Evolutionary conservation across 2,329 filamentous ascomycete species (phyloP).

Genomic region (Emergomyces orientalis): DNA sequence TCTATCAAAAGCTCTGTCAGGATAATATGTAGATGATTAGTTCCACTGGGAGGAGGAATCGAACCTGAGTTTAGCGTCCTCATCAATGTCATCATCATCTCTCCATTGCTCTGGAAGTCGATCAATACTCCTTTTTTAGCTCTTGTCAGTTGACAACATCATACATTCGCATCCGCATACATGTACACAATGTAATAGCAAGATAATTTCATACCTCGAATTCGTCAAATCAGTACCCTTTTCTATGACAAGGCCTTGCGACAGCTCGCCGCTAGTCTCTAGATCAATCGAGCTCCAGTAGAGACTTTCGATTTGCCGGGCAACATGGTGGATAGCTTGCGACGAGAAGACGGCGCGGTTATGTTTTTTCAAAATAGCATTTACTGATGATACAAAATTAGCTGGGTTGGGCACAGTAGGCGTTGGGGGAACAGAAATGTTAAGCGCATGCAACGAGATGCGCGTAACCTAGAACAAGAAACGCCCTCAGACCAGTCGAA

Average conservation of each 20-base stretch:
- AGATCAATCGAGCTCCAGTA: slow-evolving; percentile 45
- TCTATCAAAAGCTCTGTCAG: slow-evolving; percentile 12
- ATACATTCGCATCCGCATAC: background rate
- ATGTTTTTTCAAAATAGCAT: slow-evolving; percentile 44
- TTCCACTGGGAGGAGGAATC: slow-evolving; percentile 9
- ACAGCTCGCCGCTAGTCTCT: slow-evolving; percentile 20
- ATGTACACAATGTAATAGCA: background rate
- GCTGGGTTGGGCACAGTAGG: background rate
- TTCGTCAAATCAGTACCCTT: slow-evolving; percentile 33
- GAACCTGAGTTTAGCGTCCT: slow-evolving; percentile 29
- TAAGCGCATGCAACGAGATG: background rate
- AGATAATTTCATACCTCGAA: slow-evolving; percentile 25
- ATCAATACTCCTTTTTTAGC: slow-evolving; percentile 28
- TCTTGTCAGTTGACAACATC: slow-evolving; percentile 9
- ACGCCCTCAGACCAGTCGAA: background rate
- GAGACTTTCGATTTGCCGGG: slow-evolving; percentile 46
- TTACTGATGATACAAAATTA: slow-evolving; percentile 32
- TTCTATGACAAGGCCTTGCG: slow-evolving; percentile 26
- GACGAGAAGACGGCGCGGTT: slow-evolving; percentile 45
- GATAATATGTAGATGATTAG: slow-evolving; percentile 9
- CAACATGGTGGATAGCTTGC: slow-evolving; percentile 47
- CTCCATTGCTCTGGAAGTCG: slow-evolving; percentile 31
- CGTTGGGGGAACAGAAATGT: slow-evolving; percentile 1
- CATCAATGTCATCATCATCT: slow-evolving; percentile 22
- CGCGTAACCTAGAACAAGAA: background rate